Percentiles rank a stretch among this genome's conserved stretches.
Conservation (phyloP, 148 eudicot genomes). For the Heliamphora exappendiculata region DNA sequence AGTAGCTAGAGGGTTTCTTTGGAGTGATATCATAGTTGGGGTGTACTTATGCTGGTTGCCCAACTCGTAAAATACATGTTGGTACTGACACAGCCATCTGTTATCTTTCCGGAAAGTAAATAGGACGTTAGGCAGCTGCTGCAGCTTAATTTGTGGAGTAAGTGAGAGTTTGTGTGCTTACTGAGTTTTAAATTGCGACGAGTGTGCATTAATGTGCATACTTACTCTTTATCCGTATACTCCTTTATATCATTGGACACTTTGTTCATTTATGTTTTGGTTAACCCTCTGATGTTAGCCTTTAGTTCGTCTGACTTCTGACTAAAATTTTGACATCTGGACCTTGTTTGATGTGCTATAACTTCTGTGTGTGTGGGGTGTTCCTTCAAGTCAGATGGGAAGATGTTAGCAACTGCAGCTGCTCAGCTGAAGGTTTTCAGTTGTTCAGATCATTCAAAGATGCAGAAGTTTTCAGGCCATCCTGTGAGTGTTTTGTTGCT, state of each 20-base stretch:
- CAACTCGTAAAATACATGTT: background rate
- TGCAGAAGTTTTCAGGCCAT: constrained; percentile 94
- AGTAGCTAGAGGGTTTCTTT: background rate
- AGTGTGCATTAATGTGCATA: background rate
- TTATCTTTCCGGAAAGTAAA: background rate
- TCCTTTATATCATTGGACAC: background rate
- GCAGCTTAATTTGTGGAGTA: too few relatives aligned
- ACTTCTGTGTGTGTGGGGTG: constrained; percentile 2
- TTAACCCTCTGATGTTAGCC: background rate
- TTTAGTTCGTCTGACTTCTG: background rate
- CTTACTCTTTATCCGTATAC: background rate
- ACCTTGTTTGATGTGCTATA: constrained; percentile 2
- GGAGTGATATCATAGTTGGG: background rate
- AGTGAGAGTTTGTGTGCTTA: too few relatives aligned
- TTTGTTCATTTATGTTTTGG: background rate
- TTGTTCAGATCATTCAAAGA: constrained; percentile 55
- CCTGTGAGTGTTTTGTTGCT: constrained; percentile 51
- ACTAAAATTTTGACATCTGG: background rate
- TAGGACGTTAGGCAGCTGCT: background rate
- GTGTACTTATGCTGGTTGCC: background rate
- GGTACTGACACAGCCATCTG: background rate
- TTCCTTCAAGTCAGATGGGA: constrained; percentile 56
- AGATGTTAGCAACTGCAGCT: constrained; percentile 75
- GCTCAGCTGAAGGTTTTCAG: constrained; percentile 74
- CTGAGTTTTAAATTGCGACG: too few relatives aligned